Evolutionary conservation across 129 eudicot genomes (phyloP), one percentile per base, ranked within the genome.

Genomic region (Arctium minus): DNA sequence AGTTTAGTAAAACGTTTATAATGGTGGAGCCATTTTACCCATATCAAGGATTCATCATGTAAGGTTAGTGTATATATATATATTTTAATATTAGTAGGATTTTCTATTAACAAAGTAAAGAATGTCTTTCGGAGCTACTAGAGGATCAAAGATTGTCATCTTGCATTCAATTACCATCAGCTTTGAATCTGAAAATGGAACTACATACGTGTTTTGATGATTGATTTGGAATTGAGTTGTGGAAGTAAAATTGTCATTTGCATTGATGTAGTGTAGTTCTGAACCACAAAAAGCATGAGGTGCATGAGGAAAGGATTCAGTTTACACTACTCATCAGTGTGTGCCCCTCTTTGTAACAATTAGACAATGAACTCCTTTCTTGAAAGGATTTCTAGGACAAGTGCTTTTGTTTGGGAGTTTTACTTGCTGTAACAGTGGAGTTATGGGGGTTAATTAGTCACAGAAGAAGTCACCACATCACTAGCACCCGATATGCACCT

Each of bases 161-260:
- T 60, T 60, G 62, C 6, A 50, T 50, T 46, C 46, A 2, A 11
- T 46, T 46, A 46, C 56, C 15, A 10, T 46, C 56, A 12, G 62
- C 27, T 56, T 60, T n/a, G 68, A 5, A 60, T 60, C 68, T 60
- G 68, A 60, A 60, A 18, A 60, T 60, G 78, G 78, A 27, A 22
- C 48, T 37, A n/a, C 68, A 42, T 74, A 53, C 30, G 77, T 37
- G 17, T 30, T 74, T 74, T 42, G 67, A 74, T 42, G 78, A 74
- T 74, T 60, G 30, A 60, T 60, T 17, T 17, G 27, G 68, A 60
- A 17, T n/a, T n/a, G 27, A 1, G 68, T 60, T 5, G 68, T 60
- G 8, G 68, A 60, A 60, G 30, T 60, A 60, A 5, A 60, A 5
- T 18, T 1, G 30, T 0, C 0, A 4, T 60, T 60, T n/a, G 27